Evolutionary conservation across 805 yeast species (phyloP).

Genomic region (Lipomyces mesembrius): DNA sequence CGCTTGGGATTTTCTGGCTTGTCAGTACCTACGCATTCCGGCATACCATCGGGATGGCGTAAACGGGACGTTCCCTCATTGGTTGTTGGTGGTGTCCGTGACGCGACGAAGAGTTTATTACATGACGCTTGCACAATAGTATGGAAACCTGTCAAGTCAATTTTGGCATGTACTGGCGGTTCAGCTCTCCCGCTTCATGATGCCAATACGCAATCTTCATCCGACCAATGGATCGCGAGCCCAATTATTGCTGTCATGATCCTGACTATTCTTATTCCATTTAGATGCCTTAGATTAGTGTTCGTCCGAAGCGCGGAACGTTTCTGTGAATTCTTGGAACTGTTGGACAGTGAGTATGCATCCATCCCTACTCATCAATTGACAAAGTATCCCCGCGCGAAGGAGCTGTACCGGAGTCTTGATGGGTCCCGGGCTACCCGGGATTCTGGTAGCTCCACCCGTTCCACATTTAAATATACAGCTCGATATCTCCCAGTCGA

Average conservation of each 20-base stretch:
- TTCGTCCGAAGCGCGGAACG: neutral
- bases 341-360: neutral
- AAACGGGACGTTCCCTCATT: neutral
- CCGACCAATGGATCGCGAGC: neutral
- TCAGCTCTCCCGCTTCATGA: neutral
- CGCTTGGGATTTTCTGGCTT: neutral
- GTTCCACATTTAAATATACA: neutral
- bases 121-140: neutral
- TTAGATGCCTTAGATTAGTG: neutral
- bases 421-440: neutral
- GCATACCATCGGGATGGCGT: neutral
- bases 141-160: neutral
- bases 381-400: neutral
- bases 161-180: neutral
- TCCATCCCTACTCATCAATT: neutral
- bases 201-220: neutral
- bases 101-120: neutral
- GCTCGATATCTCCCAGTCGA: neutral
- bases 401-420: neutral
- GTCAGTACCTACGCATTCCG: neutral
- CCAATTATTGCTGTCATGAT: conserved; percentile 1
- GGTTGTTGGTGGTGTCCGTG: neutral
- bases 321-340: neutral
- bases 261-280: neutral
- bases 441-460: neutral